These are phyloP conservation scores for Raddia guianensis DNA, from an alignment of 176 grass and related monocot species.

Conservation along the genomic window DNA sequence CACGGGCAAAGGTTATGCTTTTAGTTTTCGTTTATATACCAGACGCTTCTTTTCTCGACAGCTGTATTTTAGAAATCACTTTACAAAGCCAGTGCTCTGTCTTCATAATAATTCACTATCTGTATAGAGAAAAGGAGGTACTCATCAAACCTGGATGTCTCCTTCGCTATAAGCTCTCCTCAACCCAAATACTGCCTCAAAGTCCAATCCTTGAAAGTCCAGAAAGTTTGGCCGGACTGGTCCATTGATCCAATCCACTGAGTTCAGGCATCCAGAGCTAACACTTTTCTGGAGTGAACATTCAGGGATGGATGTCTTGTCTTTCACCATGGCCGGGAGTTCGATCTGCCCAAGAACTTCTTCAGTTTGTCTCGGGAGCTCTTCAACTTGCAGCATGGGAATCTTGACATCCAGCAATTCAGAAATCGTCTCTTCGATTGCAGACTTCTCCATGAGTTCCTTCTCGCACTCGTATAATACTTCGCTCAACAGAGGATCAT, in stretches of 20 bases:
- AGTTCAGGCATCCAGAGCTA: slow-evolving; percentile 84
- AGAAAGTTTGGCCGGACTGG: slow-evolving; percentile 77
- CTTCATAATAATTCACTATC: slow-evolving; percentile 40
- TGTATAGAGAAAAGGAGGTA: not conserved
- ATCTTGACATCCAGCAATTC: slow-evolving; percentile 91
- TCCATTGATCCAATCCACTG: slow-evolving; percentile 63
- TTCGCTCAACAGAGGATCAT: slow-evolving; percentile 66
- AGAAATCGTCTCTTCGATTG: slow-evolving; percentile 80
- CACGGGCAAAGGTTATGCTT: slow-evolving; percentile 30
- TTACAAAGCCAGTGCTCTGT: slow-evolving; percentile 17
- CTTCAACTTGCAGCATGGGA: slow-evolving; percentile 73
- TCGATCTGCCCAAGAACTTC: slow-evolving; percentile 35
- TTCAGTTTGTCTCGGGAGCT: slow-evolving; percentile 38
- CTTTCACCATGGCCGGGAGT: slow-evolving; percentile 36
- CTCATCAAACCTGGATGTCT: slow-evolving; percentile 85
- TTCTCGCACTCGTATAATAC: slow-evolving; percentile 81
- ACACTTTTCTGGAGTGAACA: slow-evolving; percentile 86
- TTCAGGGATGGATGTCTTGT: slow-evolving; percentile 44
- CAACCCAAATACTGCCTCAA: slow-evolving; percentile 78
- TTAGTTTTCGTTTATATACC: slow-evolving; percentile 35
- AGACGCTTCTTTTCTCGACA: slow-evolving; percentile 16
- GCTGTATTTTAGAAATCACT: slow-evolving; percentile 31
- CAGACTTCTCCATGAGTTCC: slow-evolving; percentile 79
- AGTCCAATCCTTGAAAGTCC: slow-evolving; percentile 80
- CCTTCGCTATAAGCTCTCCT: slow-evolving; percentile 93